Base-by-base conservation (phyloP, 345 rosid species). In the Salix arbutifolia region DNA sequence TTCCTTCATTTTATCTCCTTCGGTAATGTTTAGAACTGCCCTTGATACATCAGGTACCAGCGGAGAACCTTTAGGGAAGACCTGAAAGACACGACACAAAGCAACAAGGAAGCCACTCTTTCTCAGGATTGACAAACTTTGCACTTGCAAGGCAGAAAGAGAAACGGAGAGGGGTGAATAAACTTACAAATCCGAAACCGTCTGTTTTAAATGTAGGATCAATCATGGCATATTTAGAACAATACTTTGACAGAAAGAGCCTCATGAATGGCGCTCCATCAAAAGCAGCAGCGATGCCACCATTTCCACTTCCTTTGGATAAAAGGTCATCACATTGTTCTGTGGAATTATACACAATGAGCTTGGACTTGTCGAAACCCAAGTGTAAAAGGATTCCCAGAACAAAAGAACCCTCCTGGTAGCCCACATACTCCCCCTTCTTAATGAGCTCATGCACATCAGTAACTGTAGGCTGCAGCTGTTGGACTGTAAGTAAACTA, bases 401-500 rank as follows among this genome's bases (percentile, higher is more conserved):
- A 42, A 42, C 46, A 42, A 42, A 42, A 2, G 46, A 87, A 17
- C 68, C 78, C 12, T 72, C 2, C 6, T 17, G 76, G 77, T 83
- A 88, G 0, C 91, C 98, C 1, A 92, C 87, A 14, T 0, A 44
- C 3, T 80, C 85, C 37, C 83, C 80, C 26, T n/a, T 83, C 50
- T 46, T 79, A 5, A 87, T 69, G 69, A 91, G 89, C 31, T 79
- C 80, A 0, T 75, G 40, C 16, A 89, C 76, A 40, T 84, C 86
- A 0, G 83, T 84, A 21, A 80, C 74, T 1, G 86, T 80, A 0
- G 98, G 98, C 30, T 77, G 25, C 3, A 89, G 78, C 30, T 84
- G 82, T 0, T 89, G 85, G 3, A 89, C 84, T 0, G 92, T 89
- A 4, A 94, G 67, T 6, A 86, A 78, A 1, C 94, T 88, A 0